A percentile compares a stretch with the other conserved stretches of the same genome.
Evolutionary conservation across 371 early-diverging fungal species (phyloP).

Genomic region (Syncephalastrum monosporum): DNA sequence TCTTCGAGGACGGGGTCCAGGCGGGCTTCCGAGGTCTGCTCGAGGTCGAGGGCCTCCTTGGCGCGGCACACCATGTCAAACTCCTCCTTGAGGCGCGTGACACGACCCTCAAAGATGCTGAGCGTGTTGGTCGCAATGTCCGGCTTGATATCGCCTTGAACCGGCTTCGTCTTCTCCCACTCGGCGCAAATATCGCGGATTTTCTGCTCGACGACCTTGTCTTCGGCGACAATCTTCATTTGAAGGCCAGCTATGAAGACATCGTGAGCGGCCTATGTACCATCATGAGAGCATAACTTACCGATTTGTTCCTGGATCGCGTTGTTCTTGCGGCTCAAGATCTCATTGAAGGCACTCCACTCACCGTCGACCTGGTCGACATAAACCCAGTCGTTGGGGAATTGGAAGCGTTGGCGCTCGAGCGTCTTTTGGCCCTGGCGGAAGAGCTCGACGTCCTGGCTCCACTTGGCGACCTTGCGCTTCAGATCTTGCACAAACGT

Average conservation of each 20-base stretch:
- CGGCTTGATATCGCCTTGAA: conserved; percentile 91
- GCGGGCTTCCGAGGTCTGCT: conserved; percentile 63
- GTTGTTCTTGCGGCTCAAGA: conserved; percentile 86
- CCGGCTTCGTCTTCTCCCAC: conserved; percentile 95
- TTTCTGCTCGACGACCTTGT: conserved; percentile 82
- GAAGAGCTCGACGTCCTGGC: conserved; percentile 81
- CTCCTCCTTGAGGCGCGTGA: conserved; percentile 83
- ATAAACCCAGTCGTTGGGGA: conserved; percentile 94
- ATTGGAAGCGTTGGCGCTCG: conserved; percentile 92
- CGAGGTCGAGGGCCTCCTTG: conserved; percentile 91
- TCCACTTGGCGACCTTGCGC: conserved; percentile 85
- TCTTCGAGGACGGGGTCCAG: conserved; percentile 93
- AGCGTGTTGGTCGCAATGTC: conserved; percentile 84
- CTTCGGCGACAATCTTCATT: conserved; percentile 89
- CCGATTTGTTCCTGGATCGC: conserved; percentile 92
- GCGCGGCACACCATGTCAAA: conserved; percentile 90
- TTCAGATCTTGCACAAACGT: conserved; percentile 96
- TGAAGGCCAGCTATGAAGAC: conserved; percentile 70
- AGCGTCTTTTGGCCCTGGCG: conserved; percentile 90
- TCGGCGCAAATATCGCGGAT: conserved; percentile 84
- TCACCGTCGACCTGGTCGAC: conserved; percentile 96
- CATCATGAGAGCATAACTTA: conserved; percentile 18
- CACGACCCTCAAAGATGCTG: conserved; percentile 83
- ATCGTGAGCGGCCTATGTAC: background rate
- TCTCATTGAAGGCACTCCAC: conserved; percentile 96